phyloP scores from a whole-genome alignment of 2,329 filamentous ascomycete species.

The Dryadomyces sulphureus region DNA sequence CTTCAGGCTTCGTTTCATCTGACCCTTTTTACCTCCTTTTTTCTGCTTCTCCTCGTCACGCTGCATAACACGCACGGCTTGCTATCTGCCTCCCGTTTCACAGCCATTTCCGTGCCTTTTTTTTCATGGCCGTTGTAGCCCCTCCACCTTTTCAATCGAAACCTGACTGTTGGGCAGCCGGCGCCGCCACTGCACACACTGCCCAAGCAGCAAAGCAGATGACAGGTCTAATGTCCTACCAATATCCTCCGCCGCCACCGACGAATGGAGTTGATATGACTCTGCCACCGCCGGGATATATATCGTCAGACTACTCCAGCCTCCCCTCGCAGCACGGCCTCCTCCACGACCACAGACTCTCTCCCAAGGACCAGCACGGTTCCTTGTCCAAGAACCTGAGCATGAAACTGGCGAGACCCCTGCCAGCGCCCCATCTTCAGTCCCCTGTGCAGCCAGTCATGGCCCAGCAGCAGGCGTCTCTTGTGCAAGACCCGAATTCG shows the following conservation, averaged over 20 bases:
- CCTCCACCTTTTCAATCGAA: conserved; percentile 18
- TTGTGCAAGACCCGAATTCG: conserved; percentile 18
- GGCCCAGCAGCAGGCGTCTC: conserved; percentile 11
- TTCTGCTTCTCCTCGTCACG: neutral
- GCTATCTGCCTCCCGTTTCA: neutral
- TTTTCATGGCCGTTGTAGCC: conserved; percentile 22
- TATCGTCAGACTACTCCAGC: conserved; percentile 16
- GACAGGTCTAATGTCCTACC: conserved; percentile 33
- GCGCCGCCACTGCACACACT: conserved; percentile 16
- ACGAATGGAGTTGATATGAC: conserved; percentile 24
- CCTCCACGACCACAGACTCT: conserved; percentile 16
- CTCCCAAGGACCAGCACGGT: conserved; percentile 22
- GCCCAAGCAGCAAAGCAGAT: conserved; percentile 17
- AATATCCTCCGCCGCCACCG: conserved; percentile 29
- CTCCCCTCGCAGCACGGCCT: conserved; percentile 17
- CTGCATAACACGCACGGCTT: neutral
- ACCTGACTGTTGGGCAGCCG: conserved; percentile 17
- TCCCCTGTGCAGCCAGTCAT: conserved; percentile 14
- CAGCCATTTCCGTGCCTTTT: neutral
- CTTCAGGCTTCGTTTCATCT: neutral
- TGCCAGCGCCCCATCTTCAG: conserved; percentile 33
- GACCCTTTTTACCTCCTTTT: neutral
- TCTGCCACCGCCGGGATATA: conserved; percentile 23
- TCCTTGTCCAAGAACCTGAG: conserved; percentile 23
- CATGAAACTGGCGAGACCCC: conserved; percentile 30